Percentiles rank a stretch among this genome's conserved stretches.
Evolutionary conservation across 2,329 filamentous ascomycete genomes (phyloP).

Genomic region (Nothopassalora personata): DNA sequence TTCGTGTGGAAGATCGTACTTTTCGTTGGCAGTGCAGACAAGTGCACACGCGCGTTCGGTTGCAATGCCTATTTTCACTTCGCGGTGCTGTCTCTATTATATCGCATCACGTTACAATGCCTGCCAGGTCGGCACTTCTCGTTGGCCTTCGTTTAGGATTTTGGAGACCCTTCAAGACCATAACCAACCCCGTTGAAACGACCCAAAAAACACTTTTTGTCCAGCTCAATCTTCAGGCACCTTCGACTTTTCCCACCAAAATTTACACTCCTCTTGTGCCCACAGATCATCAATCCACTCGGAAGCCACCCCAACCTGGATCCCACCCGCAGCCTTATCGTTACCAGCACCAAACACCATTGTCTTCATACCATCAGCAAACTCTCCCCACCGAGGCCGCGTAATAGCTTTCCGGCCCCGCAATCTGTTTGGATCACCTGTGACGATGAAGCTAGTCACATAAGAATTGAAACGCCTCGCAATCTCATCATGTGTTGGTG

Average conservation of each 20-base stretch:
- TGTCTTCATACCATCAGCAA: constrained; percentile 13
- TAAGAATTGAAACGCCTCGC: constrained; percentile 31
- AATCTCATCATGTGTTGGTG: constrained; percentile 28
- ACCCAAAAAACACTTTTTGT: too few relatives aligned
- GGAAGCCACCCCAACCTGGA: constrained; percentile 41
- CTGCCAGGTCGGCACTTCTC: background rate
- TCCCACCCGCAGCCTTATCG: constrained; percentile 45
- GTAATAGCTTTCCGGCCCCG: constrained; percentile 18
- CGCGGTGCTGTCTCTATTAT: background rate
- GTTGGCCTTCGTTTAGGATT: too few relatives aligned
- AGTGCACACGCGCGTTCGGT: background rate
- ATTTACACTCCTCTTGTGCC: constrained; percentile 49
- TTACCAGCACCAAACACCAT: constrained; percentile 58
- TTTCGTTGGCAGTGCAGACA: background rate
- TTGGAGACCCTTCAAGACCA: too few relatives aligned
- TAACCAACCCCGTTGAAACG: too few relatives aligned
- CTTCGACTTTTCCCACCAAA: constrained; percentile 56
- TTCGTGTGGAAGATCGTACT: background rate
- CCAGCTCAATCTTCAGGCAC: constrained; percentile 18
- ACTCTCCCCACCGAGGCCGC: constrained; percentile 26
- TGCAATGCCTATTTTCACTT: background rate
- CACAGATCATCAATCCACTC: constrained; percentile 40
- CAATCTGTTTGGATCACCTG: constrained; percentile 30
- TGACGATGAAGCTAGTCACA: constrained; percentile 31
- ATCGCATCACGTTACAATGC: background rate